These are phyloP conservation scores for Parachlorella kessleri DNA, from an alignment of 139 green algal species.

Conservation along the genomic window DNA sequence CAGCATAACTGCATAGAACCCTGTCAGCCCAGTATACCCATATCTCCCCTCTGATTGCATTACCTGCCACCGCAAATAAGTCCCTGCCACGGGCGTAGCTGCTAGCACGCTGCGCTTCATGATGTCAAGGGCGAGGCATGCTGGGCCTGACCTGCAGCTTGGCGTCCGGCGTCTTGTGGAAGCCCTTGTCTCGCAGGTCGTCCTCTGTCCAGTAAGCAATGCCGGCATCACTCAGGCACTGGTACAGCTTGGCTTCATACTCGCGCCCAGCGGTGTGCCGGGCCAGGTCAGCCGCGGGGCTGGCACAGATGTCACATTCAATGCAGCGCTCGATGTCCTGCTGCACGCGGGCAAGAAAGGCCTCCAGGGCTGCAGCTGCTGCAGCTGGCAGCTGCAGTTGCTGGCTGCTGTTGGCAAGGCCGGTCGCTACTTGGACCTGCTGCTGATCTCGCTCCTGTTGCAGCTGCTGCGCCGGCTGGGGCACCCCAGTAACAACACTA, in stretches of 20 bases:
- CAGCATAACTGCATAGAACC: too few relatives aligned
- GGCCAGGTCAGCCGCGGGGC: neutral
- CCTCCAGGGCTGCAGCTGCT: neutral
- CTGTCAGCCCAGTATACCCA: too few relatives aligned
- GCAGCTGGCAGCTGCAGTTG: too few relatives aligned
- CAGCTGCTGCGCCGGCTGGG: neutral
- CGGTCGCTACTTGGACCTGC: neutral
- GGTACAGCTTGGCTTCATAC: conserved; percentile 75
- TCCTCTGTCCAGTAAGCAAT: conserved; percentile 83
- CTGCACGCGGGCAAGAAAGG: conserved; percentile 17
- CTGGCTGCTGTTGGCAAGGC: neutral
- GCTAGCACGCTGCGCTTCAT: too few relatives aligned
- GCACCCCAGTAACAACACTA: neutral
- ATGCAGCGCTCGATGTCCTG: conserved; percentile 17
- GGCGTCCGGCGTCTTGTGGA: conserved; percentile 87
- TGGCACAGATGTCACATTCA: neutral
- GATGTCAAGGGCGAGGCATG: neutral
- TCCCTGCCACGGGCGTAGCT: too few relatives aligned
- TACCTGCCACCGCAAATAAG: neutral
- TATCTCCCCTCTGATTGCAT: too few relatives aligned
- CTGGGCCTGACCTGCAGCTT: conserved; percentile 63
- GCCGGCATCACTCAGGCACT: conserved; percentile 49
- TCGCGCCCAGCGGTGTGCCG: conserved; percentile 54
- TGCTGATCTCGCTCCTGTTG: neutral
- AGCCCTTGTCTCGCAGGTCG: conserved; percentile 72